Evolutionary conservation across 1,284 basidiomycete species (phyloP).

Genomic region (Ceratobasidium sp.): DNA sequence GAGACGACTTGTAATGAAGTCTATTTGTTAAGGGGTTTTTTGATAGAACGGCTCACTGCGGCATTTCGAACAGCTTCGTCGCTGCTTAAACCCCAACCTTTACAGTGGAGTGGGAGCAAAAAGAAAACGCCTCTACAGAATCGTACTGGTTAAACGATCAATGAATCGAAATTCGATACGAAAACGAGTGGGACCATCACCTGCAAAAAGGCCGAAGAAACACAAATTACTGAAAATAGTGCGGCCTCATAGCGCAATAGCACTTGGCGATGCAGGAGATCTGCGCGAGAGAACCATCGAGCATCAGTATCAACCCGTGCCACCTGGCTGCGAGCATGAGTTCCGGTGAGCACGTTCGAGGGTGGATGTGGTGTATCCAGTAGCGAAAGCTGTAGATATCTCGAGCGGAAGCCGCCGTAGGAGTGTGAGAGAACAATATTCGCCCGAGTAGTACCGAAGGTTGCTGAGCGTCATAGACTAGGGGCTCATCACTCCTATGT

Average conservation of each 20-base stretch:
- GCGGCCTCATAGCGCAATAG: background rate
- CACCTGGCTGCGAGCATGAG: background rate
- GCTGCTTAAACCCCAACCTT: background rate
- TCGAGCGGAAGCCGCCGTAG: background rate
- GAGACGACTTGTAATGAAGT: background rate
- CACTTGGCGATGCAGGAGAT: background rate
- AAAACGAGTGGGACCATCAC: background rate
- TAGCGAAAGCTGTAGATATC: background rate
- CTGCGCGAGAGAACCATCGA: background rate
- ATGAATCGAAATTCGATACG: background rate
- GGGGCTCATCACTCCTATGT: background rate
- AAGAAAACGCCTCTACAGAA: background rate
- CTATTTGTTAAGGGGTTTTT: background rate
- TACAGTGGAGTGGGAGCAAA: constrained; percentile 5
- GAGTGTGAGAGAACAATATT: background rate
- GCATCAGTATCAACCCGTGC: background rate
- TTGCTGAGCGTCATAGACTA: background rate
- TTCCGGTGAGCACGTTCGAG: constrained; percentile 3
- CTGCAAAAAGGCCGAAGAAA: background rate
- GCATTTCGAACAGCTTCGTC: background rate
- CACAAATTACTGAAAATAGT: background rate
- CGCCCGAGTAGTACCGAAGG: constrained; percentile 6
- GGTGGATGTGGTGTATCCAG: background rate
- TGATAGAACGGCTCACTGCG: background rate
- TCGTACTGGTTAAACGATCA: background rate